phyloP scores from a whole-genome alignment of 1,284 basidiomycete species.

The Ceratorhiza oryzae-sativae region DNA sequence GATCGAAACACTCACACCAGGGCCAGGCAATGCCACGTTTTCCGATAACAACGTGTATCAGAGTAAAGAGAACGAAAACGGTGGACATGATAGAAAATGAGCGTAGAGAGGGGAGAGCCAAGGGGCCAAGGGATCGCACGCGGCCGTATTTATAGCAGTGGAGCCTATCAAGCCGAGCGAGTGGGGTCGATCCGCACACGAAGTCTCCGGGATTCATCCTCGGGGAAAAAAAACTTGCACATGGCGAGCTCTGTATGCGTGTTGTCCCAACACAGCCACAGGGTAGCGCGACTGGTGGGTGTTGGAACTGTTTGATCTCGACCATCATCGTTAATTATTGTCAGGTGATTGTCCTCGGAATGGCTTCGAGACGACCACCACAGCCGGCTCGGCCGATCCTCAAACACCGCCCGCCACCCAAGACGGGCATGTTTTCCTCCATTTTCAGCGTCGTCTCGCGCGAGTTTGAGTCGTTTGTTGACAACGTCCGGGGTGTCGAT shows the following conservation, averaged over 20 bases:
- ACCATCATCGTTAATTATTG: neutral
- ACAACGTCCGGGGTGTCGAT: slow-evolving; percentile 19
- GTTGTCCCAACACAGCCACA: neutral
- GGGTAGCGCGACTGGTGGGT: neutral
- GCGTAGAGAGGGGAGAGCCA: neutral
- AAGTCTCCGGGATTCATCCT: neutral
- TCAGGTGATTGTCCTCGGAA: neutral
- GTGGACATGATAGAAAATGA: neutral
- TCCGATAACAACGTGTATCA: neutral
- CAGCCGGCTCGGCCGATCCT: slow-evolving; percentile 9
- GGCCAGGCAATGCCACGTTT: slow-evolving; percentile 38
- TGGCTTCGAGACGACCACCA: slow-evolving; percentile 30
- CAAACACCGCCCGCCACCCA: slow-evolving; percentile 26
- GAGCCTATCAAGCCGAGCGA: too few relatives aligned
- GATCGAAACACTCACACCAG: slow-evolving; percentile 30
- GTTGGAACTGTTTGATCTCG: slow-evolving; percentile 1
- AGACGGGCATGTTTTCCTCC: slow-evolving; percentile 29
- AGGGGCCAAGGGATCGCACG: neutral
- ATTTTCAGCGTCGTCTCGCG: slow-evolving; percentile 23
- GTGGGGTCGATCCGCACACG: too few relatives aligned
- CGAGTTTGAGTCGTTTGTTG: slow-evolving; percentile 37
- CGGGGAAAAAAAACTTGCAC: neutral
- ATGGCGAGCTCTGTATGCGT: neutral
- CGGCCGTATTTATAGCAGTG: neutral
- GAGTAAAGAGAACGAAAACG: neutral